Evolutionary conservation across 148 eudicot genomes (phyloP).

Genomic region (Gaultheria prostrata): DNA sequence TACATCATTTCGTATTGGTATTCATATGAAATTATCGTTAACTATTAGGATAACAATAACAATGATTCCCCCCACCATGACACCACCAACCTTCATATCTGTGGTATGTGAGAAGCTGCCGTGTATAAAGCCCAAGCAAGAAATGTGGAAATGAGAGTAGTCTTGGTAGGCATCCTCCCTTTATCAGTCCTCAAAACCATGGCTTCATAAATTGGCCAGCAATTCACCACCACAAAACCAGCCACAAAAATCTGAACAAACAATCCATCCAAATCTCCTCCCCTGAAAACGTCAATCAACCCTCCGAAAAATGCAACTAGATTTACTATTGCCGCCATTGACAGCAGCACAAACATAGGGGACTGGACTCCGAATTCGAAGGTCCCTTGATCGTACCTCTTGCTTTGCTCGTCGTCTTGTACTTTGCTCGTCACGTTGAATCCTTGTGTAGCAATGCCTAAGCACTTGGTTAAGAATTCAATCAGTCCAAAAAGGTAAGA

Average conservation of each 20-base stretch:
- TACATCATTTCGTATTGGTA: too few species aligned
- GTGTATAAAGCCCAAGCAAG: constrained; percentile 31
- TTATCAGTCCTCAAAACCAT: constrained; percentile 51
- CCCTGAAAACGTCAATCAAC: constrained; percentile 10
- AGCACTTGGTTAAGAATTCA: constrained; percentile 36
- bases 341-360: constrained; percentile 52
- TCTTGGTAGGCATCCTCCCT: constrained; percentile 57
- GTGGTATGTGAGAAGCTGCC: not conserved
- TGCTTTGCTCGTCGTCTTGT: constrained; percentile 38
- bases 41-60: too few species aligned
- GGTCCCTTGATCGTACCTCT: constrained; percentile 47
- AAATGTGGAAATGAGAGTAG: constrained; percentile 31
- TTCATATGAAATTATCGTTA: too few species aligned
- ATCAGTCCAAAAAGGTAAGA: constrained; percentile 37
- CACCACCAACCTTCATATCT: not conserved
- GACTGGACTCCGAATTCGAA: constrained; percentile 58
- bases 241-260: constrained; percentile 43
- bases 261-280: constrained; percentile 25
- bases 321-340: constrained; percentile 49
- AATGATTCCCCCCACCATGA: too few species aligned
- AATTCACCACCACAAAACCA: constrained; percentile 51
- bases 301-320: constrained; percentile 38
- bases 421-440: constrained; percentile 53
- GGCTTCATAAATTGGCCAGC: constrained; percentile 67
- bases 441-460: constrained; percentile 31